Evolutionary conservation across 2,329 filamentous ascomycete genomes (phyloP), one percentile per base, ranked within the genome.

Genomic region (Sordariomycetes sp.): DNA sequence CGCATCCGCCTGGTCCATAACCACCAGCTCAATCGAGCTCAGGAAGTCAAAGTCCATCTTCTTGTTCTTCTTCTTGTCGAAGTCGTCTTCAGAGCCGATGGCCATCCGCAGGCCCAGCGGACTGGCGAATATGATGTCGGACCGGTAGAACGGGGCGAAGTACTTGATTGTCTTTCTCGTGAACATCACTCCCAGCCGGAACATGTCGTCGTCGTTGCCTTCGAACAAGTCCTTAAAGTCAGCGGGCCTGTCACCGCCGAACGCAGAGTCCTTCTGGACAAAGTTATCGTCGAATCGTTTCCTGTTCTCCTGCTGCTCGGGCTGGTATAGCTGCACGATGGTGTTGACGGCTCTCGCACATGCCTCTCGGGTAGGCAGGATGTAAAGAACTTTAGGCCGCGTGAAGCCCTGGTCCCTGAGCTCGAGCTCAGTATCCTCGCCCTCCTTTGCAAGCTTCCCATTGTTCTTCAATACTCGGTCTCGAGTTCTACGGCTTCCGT

Each of bases 181-280:
- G 70, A 99, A 95, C 72, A 97, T 99, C 68, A 99, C 73, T n/a
- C 93, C 94, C 1, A 97, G 77, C 3, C 93, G 85, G 74, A 97
- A 99, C 82, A 95, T 94, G 73, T 99, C 94, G 69, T 97, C 94
- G 69, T 96, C 90, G 68, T 97, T 97, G 60, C 94, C 94, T 61
- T 87, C 87, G 67, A 99, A 99, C 0, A 97, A 79, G 59, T 96
- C 89, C 25, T 82, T 79, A 72, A 96, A 97, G 69, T 97, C 94
- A 3, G 86, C 87, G 0, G 94, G 87, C 67, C 90, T 90, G 67
- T 89, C 85, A 10, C 81, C 76, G 28, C 86, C 83, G 64, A 90
- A 87, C 46, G 82, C 83, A 51, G 66, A 60, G 24, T 88, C 82
- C 46, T 83, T 81, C 32, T 86, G 81, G 7, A 86, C 79, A 71